Evolutionary conservation across 306 rosid genomes (phyloP), one percentile per base, ranked within the genome.

Genomic region (Prunus kanzakura): DNA sequence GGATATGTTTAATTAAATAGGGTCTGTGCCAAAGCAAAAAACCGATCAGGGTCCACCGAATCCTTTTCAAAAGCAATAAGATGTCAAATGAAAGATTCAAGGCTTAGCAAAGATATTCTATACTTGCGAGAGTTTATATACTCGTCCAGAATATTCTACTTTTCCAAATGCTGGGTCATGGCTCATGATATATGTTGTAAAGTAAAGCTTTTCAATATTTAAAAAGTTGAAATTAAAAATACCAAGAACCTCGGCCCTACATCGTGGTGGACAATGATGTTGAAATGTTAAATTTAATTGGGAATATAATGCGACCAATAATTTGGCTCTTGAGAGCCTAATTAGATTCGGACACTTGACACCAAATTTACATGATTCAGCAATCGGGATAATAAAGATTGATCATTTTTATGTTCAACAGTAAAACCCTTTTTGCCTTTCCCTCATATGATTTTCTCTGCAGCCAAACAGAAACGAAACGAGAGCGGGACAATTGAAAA

Each of bases 31-130:
- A 38, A 38, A 41, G 80, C 45, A 29, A 55, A 67, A 32, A 25
- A 38, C 22, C 66, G 2, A 54, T 49, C 56, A 58, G 27, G 77
- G 77, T 73, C 69, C 77, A 60, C 68, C 20, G 19, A 72, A 60
- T 45, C 43, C 54, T 72, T 61, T 18, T 11, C 22, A 58, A 57
- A 58, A 72, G 46, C 55, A 18, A 57, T 13, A 23, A 19, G 25
- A 9, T 13, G 23, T 8, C 35, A 55, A 72, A 72, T 72, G 76
- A n/a, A 72, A 72, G 16, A 0, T 25, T 16, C 11, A 38, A 65
- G 29, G 19, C 51, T 41, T 32, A 27, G 16, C 67, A 62, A 41
- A 16, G 11, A 58, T n/a, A 23, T 57, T 23, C 25, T 22, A 57
- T 11, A 22, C 55, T 20, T 56, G 6, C 27, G 2, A 20, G 20